Percentiles rank a stretch among this genome's conserved stretches.
These are phyloP conservation scores for Toxicodendron radicans DNA, from an alignment of 345 rosid genomes.

Conservation along the genomic window DNA sequence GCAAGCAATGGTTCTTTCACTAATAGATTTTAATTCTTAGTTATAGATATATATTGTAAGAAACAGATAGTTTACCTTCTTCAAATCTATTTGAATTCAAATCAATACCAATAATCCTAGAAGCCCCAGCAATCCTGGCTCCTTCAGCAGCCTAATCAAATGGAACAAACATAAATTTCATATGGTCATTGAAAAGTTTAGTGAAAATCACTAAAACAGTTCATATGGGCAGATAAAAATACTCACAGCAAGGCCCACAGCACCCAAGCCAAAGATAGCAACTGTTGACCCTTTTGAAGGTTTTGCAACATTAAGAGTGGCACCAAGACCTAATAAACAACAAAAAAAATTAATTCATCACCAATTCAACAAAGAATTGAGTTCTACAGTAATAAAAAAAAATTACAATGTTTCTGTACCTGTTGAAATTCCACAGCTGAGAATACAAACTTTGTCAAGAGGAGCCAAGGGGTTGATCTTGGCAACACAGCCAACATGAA, in stretches of 20 bases:
- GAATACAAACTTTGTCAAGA: slow-evolving; percentile 42
- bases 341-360: not conserved
- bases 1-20: not conserved
- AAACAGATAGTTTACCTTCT: slow-evolving; percentile 16
- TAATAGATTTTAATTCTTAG: no score
- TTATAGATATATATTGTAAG: not conserved
- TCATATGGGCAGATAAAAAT: not conserved
- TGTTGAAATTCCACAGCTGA: slow-evolving; percentile 51
- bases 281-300: slow-evolving; percentile 33
- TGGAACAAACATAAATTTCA: not conserved
- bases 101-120: slow-evolving; percentile 46
- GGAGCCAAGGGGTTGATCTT: slow-evolving; percentile 39
- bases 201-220: not conserved
- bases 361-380: not conserved
- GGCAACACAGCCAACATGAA: slow-evolving; percentile 35
- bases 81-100: slow-evolving; percentile 31
- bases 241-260: slow-evolving; percentile 40
- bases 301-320: slow-evolving; percentile 46
- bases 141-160: slow-evolving; percentile 35
- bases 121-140: slow-evolving; percentile 39
- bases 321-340: slow-evolving; percentile 35
- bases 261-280: slow-evolving; percentile 44
- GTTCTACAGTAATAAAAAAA: not conserved
- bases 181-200: not conserved
- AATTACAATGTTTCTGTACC: slow-evolving; percentile 19